Base-by-base conservation (phyloP, 805 yeast species). In the Metschnikowia sp. region DNA sequence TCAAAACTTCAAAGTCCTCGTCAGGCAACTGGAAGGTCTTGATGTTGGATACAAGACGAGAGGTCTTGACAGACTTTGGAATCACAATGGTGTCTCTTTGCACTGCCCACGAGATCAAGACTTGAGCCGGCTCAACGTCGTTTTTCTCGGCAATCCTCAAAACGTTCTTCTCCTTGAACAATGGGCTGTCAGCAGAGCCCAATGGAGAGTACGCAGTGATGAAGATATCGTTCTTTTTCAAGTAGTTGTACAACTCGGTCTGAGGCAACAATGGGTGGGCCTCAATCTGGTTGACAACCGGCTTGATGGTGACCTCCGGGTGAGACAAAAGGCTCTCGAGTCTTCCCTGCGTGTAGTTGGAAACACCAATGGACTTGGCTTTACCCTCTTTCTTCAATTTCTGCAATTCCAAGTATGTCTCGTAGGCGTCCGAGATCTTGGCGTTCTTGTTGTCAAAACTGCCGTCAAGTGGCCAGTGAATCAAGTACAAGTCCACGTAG, bases 401-500 rank as follows among this genome's bases (percentile, higher is more conserved):
- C 45, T 65, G 72, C 47, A 70, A 61, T 42, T 66, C 71, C 36
- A 77, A 48, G 44, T 68, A 64, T 40, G 66, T 66, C 0, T 72
- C 74, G 40, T 67, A 65, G 10, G 56, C 29, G 28, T 62, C 65
- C 41, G 64, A 65, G 28, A 48, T 40, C 34, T 59, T 50, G 39
- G 62, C 45, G 63, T 64, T 47, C 54, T 64, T 50, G 62, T 49
- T 50, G 30, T 51, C 55, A 18, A 51, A 41, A 36, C 42, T 62
- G 22, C 74, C 72, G 4, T 74, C 68, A 42, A 64, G 63, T 6
- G 86, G 86, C 44, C 81, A 73, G 58, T 82, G 86, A 53, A 88
- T 82, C 57, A 88, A 69, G 39, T 84, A 65, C 49, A 88, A 66
- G 60, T 88, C 96, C 51, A 88, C 85, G 59, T 86, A 87, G n/a